Conservation (phyloP, 768 basidiomycete genomes). For the Clavulina sp. region DNA sequence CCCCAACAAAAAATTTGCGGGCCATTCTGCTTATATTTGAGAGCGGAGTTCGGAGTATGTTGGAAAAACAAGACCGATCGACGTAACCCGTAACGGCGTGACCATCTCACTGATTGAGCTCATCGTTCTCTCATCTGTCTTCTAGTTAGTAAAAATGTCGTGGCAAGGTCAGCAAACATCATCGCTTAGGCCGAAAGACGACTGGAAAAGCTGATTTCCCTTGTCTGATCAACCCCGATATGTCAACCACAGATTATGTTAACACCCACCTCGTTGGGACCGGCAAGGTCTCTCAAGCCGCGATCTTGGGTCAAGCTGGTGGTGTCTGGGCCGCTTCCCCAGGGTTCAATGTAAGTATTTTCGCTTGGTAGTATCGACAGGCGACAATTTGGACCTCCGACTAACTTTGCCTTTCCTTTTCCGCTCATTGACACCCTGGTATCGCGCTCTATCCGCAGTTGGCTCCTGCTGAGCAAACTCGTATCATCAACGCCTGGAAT, state of each 20-base stretch:
- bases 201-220: not conserved
- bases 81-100: not conserved
- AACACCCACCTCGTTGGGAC: conserved; percentile 61
- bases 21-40: conserved; percentile 29
- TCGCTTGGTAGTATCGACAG: not conserved
- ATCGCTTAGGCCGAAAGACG: not conserved
- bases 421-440: too few relatives aligned
- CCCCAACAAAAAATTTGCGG: conserved; percentile 86
- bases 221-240: not conserved
- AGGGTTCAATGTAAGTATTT: not conserved
- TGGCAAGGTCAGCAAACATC: conserved; percentile 41
- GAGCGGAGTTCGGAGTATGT: not conserved
- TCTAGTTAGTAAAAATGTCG: conserved; percentile 31
- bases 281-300: conserved; percentile 57
- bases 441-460: too few relatives aligned
- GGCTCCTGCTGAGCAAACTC: conserved; percentile 60
- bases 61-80: not conserved
- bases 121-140: not conserved
- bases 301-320: conserved; percentile 54
- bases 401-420: too few relatives aligned
- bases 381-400: not conserved
- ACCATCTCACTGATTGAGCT: not conserved
- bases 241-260: conserved; percentile 44
- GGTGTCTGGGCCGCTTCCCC: conserved; percentile 49
- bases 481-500: conserved; percentile 31